Base-by-base conservation (phyloP, 129 eudicot genomes). In the Arctium lappa region DNA sequence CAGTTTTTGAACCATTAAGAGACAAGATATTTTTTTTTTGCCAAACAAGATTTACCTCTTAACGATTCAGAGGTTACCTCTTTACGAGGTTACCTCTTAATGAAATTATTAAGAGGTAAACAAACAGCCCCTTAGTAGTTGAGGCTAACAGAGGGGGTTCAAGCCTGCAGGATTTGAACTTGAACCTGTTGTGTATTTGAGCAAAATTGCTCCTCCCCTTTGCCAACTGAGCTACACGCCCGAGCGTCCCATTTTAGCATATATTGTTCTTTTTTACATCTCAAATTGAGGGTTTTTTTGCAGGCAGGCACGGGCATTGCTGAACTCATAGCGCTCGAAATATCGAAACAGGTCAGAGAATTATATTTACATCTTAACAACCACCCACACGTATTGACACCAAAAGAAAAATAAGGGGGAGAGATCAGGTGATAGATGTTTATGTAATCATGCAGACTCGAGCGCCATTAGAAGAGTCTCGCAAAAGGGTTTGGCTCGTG, bases 291-390 rank as follows among this genome's bases (percentile, higher is more conserved):
- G 18, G 36, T 83, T 62, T 32, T 75, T 50, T 39, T 85, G 79
- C 91, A 94, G 98, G 98, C 98, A 85, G 98, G 98, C n/a, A 94
- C 98, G 11, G 98, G 98, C 40, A 94, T 94, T 77, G 98, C 98
- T 32, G 98, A 94, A 77, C 97, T 94, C 81, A 89, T 94, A 82
- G 98, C 97, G 12, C 95, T 92, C 60, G 93, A 94, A 86, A 94
- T 94, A 44, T 92, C 98, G 74, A 94, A 94, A 84, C 98, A 94
- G 98, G 98, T 94, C 2, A 76, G 75, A 50, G 31, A 18, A 56
- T 38, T 7, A 44, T 50, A 32, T 74, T 33, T 77, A 5, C 74
- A 78, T 81, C 18, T 29, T 42, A 42, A 31, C 36, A 31, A 15
- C 29, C 6, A 29, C 2, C 2, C 18, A 69, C 73, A 69, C 27